These are phyloP conservation scores for Buxus sempervirens DNA, from an alignment of 164 flowering plant genomes.

Conservation along the genomic window DNA sequence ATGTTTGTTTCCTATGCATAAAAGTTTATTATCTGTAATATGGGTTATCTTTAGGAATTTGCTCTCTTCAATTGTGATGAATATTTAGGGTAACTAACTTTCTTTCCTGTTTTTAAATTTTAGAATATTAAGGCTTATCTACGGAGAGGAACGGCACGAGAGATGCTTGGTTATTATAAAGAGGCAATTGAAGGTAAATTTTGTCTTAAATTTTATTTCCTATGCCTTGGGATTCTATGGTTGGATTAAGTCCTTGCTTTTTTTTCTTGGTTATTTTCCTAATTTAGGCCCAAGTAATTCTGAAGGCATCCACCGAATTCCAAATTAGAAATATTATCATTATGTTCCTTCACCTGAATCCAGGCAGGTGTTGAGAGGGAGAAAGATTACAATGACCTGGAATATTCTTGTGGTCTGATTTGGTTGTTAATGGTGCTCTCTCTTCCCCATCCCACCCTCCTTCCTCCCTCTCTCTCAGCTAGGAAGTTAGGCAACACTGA, in stretches of 20 bases:
- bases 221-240: background rate
- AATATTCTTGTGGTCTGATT: too few species aligned
- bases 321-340: background rate
- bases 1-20: background rate
- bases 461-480: too few species aligned
- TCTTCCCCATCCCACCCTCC: too few species aligned
- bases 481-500: too few species aligned
- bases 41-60: background rate
- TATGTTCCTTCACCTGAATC: too few species aligned
- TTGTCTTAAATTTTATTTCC: background rate
- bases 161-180: slow-evolving; percentile 90
- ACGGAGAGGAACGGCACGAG: slow-evolving; percentile 93
- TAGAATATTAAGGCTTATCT: slow-evolving; percentile 93
- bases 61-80: background rate
- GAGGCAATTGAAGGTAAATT: slow-evolving; percentile 84
- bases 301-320: background rate
- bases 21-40: too few species aligned
- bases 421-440: too few species aligned
- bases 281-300: background rate
- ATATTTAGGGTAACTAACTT: background rate
- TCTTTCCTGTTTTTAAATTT: background rate
- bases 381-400: too few species aligned
- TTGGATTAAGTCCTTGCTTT: background rate
- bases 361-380: too few species aligned
- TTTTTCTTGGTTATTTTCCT: too few species aligned